Conservation (phyloP, 78 protist genomes). For the Dictyostelium capitatum region DNA sequence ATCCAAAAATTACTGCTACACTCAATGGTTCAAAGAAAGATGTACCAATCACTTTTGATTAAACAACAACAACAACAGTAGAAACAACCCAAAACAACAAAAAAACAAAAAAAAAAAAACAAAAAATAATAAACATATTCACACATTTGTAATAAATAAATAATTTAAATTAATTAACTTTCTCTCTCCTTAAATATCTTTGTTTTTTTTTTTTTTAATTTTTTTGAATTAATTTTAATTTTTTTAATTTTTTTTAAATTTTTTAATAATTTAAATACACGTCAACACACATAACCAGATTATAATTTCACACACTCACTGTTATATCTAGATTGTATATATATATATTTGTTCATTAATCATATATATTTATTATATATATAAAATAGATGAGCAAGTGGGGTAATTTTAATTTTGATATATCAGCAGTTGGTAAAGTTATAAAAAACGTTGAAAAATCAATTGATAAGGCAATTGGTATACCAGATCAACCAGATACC, state of each 20-base stretch:
- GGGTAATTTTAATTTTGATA: constrained; percentile 60
- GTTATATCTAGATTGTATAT: not conserved
- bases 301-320: not conserved
- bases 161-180: not conserved
- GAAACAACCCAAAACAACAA: not conserved
- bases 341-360: not conserved
- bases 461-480: constrained; percentile 52
- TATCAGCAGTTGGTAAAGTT: constrained; percentile 52
- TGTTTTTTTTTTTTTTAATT: not conserved
- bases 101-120: not conserved
- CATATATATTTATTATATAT: no score
- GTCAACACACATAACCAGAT: no score
- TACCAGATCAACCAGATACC: constrained; percentile 31
- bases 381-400: constrained; percentile 22
- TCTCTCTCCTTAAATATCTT: not conserved
- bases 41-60: constrained; percentile 83
- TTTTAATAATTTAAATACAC: not conserved
- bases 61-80: not conserved
- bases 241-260: not conserved
- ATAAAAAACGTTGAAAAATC: constrained; percentile 68
- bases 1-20: constrained; percentile 87
- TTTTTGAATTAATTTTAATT: not conserved
- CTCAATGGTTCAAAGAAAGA: constrained; percentile 85
- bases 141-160: no score
- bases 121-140: not conserved